Evolutionary conservation across 176 grass and related monocot species (phyloP).

Genomic region (Saccharum officinarum): DNA sequence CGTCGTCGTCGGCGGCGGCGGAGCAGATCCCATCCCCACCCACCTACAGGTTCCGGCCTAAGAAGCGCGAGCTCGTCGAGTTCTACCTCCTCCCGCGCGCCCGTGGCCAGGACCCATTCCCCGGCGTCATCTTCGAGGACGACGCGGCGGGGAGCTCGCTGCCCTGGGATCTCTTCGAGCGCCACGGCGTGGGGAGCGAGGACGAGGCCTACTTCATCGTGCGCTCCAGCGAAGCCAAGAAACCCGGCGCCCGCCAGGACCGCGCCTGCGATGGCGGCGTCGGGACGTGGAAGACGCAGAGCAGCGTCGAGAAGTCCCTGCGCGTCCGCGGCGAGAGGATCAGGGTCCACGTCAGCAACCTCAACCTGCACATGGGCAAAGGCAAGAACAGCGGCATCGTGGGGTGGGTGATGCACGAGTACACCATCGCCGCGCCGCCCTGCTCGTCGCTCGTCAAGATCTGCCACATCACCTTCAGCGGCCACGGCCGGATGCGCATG

Average conservation of each 20-base stretch:
- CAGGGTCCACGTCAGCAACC: background rate
- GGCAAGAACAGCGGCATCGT: background rate
- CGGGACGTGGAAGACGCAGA: too few relatives aligned
- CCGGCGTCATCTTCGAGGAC: background rate
- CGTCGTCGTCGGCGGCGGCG: too few relatives aligned
- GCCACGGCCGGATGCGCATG: constrained; percentile 21
- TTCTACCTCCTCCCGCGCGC: background rate
- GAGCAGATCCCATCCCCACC: background rate
- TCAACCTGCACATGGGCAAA: background rate
- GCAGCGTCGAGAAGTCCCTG: too few relatives aligned
- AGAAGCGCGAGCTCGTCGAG: background rate
- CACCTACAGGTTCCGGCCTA: background rate
- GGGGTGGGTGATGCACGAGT: constrained; percentile 36
- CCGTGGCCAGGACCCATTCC: background rate
- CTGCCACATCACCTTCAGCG: constrained; percentile 15
- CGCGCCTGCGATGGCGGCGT: too few relatives aligned
- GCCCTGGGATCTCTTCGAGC: constrained; percentile 17
- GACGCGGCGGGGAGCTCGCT: background rate
- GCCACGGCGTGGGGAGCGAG: background rate
- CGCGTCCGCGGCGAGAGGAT: background rate
- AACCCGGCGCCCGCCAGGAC: too few relatives aligned
- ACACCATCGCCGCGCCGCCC: background rate
- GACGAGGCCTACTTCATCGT: too few relatives aligned
- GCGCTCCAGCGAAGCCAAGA: too few relatives aligned
- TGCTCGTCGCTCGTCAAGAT: background rate